phyloP scores from a whole-genome alignment of 2,329 filamentous ascomycete genomes.

The Exophiala oligosperma region DNA sequence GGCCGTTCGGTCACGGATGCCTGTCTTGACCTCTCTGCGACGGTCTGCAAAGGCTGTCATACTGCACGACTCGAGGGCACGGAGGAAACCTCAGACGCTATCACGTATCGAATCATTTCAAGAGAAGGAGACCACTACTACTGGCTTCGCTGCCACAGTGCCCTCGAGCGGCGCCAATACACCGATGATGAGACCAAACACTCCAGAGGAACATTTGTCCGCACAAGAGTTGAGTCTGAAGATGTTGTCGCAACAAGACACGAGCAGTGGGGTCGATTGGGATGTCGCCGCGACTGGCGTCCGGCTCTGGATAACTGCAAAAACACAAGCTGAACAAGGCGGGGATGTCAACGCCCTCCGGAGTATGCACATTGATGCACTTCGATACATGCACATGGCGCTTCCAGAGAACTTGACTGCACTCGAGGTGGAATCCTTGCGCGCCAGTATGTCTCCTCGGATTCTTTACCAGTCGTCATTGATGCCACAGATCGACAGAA shows the following conservation, averaged over 20 bases:
- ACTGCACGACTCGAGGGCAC: conserved; percentile 3
- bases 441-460: conserved; percentile 21
- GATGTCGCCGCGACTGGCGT: conserved; percentile 22
- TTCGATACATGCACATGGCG: conserved; percentile 26
- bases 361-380: conserved; percentile 25
- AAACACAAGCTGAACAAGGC: conserved; percentile 20
- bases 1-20: conserved; percentile 21
- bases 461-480: conserved; percentile 1
- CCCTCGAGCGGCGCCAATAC: conserved; percentile 17
- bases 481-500: neutral
- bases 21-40: conserved; percentile 19
- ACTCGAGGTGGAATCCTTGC: conserved; percentile 19
- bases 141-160: conserved; percentile 13
- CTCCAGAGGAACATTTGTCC: conserved; percentile 8
- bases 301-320: conserved; percentile 21
- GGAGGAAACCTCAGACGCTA: conserved; percentile 12
- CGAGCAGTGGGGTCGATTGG: conserved; percentile 22
- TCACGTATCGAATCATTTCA: conserved; percentile 12
- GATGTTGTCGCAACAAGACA: conserved; percentile 21
- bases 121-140: conserved; percentile 8
- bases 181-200: conserved; percentile 19
- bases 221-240: conserved; percentile 14
- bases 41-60: conserved; percentile 17
- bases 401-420: conserved; percentile 20
- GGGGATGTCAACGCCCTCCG: conserved; percentile 20